A percentile compares a stretch with the other conserved stretches of the same genome.
These are phyloP conservation scores for Athelia sp. DNA, from an alignment of 1,284 basidiomycete species.

Conservation along the genomic window DNA sequence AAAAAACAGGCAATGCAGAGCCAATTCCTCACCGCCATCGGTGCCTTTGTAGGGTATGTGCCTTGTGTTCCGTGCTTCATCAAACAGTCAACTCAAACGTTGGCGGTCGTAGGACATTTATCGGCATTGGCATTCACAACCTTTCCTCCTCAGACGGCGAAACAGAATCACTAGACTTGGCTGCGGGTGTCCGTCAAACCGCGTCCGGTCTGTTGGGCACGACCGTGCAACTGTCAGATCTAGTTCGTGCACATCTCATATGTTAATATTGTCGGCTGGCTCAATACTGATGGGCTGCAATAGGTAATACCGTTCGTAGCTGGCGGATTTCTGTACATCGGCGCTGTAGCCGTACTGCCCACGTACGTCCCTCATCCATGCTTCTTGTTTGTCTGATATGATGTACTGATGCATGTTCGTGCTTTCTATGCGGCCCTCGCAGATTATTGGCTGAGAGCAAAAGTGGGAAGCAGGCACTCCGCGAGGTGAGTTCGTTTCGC, in stretches of 20 bases:
- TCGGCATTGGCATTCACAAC: constrained; percentile 83
- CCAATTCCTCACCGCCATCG: constrained; percentile 85
- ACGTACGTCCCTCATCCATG: constrained; percentile 50
- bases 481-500: constrained; percentile 54
- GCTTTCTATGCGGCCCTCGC: constrained; percentile 12
- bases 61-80: constrained; percentile 3
- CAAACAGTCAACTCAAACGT: too few species aligned
- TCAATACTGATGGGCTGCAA: neutral
- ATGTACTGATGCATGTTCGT: constrained; percentile 8
- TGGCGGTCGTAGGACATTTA: constrained; percentile 60
- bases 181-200: constrained; percentile 65
- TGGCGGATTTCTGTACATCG: constrained; percentile 91
- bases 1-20: constrained; percentile 88
- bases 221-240: constrained; percentile 68
- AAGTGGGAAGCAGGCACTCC: constrained; percentile 78
- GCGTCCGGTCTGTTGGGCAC: constrained; percentile 78
- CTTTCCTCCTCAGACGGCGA: constrained; percentile 46
- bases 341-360: constrained; percentile 84
- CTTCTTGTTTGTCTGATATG: constrained; percentile 7
- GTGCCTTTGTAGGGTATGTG: constrained; percentile 70
- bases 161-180: constrained; percentile 48
- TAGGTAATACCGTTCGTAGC: constrained; percentile 89
- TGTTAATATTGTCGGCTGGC: neutral
- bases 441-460: constrained; percentile 83
- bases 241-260: constrained; percentile 42